A percentile compares a stretch with the other conserved stretches of the same genome.
These are phyloP conservation scores for Epicoccum nigrum DNA, from an alignment of 2,329 filamentous ascomycete genomes.

Conservation along the genomic window DNA sequence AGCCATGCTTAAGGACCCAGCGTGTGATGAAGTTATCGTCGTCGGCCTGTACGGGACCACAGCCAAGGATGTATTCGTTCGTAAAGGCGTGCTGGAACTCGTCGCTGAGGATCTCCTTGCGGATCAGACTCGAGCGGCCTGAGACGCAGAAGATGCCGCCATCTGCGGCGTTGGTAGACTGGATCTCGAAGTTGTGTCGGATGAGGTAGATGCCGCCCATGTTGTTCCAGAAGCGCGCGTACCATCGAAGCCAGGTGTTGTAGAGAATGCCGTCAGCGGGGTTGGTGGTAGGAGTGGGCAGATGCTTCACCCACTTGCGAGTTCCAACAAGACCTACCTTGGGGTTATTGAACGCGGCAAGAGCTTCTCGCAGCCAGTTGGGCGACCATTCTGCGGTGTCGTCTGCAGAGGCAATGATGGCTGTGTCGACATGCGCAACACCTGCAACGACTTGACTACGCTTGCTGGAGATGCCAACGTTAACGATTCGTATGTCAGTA, in stretches of 20 bases:
- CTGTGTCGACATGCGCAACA: slow-evolving; percentile 13
- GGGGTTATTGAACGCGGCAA: slow-evolving; percentile 25
- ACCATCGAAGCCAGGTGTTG: slow-evolving; percentile 1
- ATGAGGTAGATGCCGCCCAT: slow-evolving; percentile 36
- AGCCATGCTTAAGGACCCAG: slow-evolving; percentile 55
- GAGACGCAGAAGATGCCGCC: slow-evolving; percentile 43
- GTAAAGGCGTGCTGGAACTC: slow-evolving; percentile 29
- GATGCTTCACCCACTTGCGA: slow-evolving; percentile 31
- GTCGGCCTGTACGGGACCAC: slow-evolving; percentile 33
- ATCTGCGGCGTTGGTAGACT: slow-evolving; percentile 38
- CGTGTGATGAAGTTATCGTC: slow-evolving; percentile 59
- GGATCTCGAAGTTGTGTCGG: slow-evolving; percentile 45
- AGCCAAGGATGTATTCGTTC: slow-evolving; percentile 28
- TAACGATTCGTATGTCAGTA: slow-evolving; percentile 9
- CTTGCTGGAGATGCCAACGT: slow-evolving; percentile 27
- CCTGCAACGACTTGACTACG: slow-evolving; percentile 23
- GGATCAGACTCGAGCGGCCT: slow-evolving; percentile 36
- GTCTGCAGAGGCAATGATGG: slow-evolving; percentile 23
- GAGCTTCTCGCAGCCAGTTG: slow-evolving; percentile 17
- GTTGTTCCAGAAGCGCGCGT: slow-evolving; percentile 29
- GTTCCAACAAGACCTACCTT: slow-evolving; percentile 33
- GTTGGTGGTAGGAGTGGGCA: not conserved
- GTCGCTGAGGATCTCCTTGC: slow-evolving; percentile 28
- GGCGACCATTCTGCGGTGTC: slow-evolving; percentile 31
- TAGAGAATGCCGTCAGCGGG: not conserved